Percentiles rank a stretch among this genome's conserved stretches.
phyloP scores from a whole-genome alignment of 2,329 filamentous ascomycete species.

The Neonectria ditissima region DNA sequence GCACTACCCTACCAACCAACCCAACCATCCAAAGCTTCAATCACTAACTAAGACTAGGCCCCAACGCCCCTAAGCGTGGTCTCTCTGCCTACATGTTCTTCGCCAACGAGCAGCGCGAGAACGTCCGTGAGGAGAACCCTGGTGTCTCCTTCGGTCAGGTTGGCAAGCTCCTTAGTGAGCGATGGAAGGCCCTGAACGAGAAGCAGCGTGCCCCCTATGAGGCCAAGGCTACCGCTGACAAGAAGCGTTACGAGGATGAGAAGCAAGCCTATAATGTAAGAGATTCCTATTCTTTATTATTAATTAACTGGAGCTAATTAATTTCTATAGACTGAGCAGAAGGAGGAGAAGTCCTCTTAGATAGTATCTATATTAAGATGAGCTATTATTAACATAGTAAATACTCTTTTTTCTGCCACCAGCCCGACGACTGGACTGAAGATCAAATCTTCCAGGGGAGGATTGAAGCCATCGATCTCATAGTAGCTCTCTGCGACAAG shows the following conservation, averaged over 20 bases:
- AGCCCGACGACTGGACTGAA: no score
- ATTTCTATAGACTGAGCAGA: conserved; percentile 71
- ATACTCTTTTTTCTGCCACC: no score
- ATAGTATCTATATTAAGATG: no score
- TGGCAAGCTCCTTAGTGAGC: conserved; percentile 97
- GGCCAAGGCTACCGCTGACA: conserved; percentile 95
- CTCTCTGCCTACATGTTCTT: conserved; percentile 99
- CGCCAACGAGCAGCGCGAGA: conserved; percentile 98
- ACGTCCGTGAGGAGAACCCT: conserved; percentile 97
- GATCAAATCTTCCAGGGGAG: no score
- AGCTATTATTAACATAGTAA: no score
- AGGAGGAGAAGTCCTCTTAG: conserved; percentile 69
- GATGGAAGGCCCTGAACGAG: conserved; percentile 96
- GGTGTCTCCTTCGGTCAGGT: conserved; percentile 99
- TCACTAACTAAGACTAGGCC: conserved; percentile 67
- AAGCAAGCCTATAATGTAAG: conserved; percentile 94
- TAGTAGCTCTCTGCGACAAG: no score
- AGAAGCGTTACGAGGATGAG: conserved; percentile 99
- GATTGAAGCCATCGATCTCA: no score
- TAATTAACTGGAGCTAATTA: no score
- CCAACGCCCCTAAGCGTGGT: conserved; percentile 98
- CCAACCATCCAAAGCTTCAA: no score
- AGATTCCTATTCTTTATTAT: no score
- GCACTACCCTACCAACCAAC: no score
- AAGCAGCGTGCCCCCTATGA: conserved; percentile 95